Evolutionary conservation across 192 early-diverging fungal genomes (phyloP), one percentile per base, ranked within the genome.

Genomic region (Podila epicladia): DNA sequence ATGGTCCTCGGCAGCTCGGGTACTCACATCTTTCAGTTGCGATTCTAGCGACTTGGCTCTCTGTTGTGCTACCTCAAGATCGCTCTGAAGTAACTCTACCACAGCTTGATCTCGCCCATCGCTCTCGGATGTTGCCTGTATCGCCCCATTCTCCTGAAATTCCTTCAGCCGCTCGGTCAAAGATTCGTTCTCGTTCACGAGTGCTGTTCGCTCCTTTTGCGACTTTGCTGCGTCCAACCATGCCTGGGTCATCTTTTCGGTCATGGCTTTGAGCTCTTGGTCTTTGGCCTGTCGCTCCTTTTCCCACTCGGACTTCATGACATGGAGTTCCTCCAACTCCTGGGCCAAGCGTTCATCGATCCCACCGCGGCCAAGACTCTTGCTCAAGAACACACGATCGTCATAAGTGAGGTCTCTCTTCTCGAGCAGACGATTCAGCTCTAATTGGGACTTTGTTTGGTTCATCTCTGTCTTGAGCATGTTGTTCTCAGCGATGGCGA

Each of bases 401-500:
- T 83, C 78, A 31, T 86, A 83, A 6, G 72, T 74, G 13, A 84
- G 55, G 45, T 71, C 67, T 4, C 74, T 65, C 65, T 82, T 85
- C 26, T 82, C 77, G 12, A 73, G 62, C 20, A 80, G 50, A 33
- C 91, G 84, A 2, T 87, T 88, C 53, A 72, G 69, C n/a, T 88
- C 84, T 33, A 88, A 66, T 22, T 88, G 86, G 0, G 88, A 75
- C 63, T 89, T 90, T 41, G 89, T 90, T 67, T 94, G 91, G 33
- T 87, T 88, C 74, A 90, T 91, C 71, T 93, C 89, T 4, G 92
- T 78, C 49, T 91, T 91, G 48, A 94, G 84, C 62, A 90, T 84
- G 38, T 89, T 87, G 69, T 94, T 94, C 70, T 94, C 93, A 0
- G 91, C 91, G 57, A 93, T 89, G 12, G 93, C 85, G 51, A 93